These are phyloP conservation scores for Balamuthia mandrillaris DNA, from an alignment of 208 protist genomes.

Conservation along the genomic window DNA sequence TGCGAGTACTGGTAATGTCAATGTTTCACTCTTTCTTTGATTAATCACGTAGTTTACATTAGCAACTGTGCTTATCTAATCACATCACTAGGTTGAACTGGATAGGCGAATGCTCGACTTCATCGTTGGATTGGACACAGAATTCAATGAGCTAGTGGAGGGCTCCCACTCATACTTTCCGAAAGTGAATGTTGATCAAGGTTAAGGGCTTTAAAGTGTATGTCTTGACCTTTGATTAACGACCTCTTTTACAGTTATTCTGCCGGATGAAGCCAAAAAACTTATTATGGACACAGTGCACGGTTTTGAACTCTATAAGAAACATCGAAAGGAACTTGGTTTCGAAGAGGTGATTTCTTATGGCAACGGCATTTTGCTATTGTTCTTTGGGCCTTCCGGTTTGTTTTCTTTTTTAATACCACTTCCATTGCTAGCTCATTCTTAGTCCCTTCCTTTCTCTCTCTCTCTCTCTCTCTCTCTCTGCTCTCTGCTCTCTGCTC, in stretches of 20 bases:
- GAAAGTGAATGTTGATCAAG: conserved; percentile 42
- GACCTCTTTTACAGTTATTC: too few relatives aligned
- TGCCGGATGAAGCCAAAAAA: conserved; percentile 38
- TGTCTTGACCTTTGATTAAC: too few relatives aligned
- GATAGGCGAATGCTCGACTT: conserved; percentile 59
- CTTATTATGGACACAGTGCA: conserved; percentile 48
- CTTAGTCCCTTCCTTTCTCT: too few relatives aligned
- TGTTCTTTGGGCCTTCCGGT: conserved; percentile 43
- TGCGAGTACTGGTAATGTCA: neutral
- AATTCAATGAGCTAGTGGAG: conserved; percentile 56
- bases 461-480: too few relatives aligned
- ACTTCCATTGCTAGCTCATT: too few relatives aligned
- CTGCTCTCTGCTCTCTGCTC: too few relatives aligned
- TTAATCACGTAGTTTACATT: too few relatives aligned
- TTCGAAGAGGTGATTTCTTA: neutral
- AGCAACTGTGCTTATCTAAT: conserved; percentile 16
- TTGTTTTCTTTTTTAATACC: too few relatives aligned
- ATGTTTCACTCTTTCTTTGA: neutral
- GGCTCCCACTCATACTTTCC: conserved; percentile 47
- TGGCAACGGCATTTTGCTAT: conserved; percentile 34
- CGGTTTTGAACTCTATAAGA: conserved; percentile 36
- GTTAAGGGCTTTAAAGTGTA: conserved; percentile 20
- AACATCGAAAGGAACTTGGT: neutral
- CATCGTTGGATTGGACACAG: conserved; percentile 57
- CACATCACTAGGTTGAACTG: conserved; percentile 15